Conservation (phyloP, 306 rosid genomes). For the Hippophae tibetana region DNA sequence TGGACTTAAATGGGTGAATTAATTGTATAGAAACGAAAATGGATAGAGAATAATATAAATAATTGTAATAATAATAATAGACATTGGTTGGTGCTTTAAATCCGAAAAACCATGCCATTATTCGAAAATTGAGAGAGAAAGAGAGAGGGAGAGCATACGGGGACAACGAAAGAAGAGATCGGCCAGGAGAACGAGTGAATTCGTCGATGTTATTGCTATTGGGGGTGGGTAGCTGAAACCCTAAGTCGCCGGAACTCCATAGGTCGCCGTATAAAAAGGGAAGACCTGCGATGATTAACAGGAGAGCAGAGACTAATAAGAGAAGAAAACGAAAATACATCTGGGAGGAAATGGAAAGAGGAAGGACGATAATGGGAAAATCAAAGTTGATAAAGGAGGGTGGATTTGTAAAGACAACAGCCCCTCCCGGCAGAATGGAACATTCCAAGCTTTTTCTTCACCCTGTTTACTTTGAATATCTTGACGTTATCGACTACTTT, state of each 20-base stretch:
- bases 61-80: too few relatives aligned
- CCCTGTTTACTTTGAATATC: constrained; percentile 21
- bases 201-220: constrained; percentile 1
- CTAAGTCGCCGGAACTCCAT: constrained; percentile 1
- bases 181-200: constrained; percentile 21
- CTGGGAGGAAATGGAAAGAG: background rate
- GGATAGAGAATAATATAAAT: too few relatives aligned
- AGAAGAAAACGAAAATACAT: constrained; percentile 20
- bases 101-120: background rate
- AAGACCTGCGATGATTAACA: constrained; percentile 4
- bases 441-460: constrained; percentile 29
- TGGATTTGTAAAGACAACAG: constrained; percentile 4
- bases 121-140: background rate
- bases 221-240: constrained; percentile 9
- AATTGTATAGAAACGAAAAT: too few relatives aligned
- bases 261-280: background rate
- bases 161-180: constrained; percentile 45
- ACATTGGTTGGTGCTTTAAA: too few relatives aligned
- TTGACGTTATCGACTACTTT: background rate
- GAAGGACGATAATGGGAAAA: background rate
- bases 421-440: constrained; percentile 10
- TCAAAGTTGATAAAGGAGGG: background rate
- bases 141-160: constrained; percentile 24
- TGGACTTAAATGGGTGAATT: too few relatives aligned
- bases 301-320: background rate